Base-by-base conservation (phyloP, 2,329 filamentous ascomycete genomes). In the Claviceps maximensis region DNA sequence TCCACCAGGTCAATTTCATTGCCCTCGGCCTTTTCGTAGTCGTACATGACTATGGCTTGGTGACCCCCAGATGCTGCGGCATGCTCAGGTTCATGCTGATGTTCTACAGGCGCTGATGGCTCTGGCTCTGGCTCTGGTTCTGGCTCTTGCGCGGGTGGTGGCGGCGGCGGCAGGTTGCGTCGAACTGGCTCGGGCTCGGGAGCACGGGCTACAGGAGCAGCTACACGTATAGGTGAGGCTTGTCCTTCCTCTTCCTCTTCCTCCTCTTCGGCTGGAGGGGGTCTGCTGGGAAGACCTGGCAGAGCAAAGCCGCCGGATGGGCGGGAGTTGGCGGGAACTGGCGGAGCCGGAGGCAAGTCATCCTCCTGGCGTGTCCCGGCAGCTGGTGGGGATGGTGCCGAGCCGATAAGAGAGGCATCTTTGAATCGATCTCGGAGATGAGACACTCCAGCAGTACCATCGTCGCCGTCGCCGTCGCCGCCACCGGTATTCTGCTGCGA, bases 11-110 rank as follows among this genome's bases (percentile, higher is more conserved):
- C 89, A 54, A 98, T 80, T 71, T 98, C 93, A 63, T 98, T 98
- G 59, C 95, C 90, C 68, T 98, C 93, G 1, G 89, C 89, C 71
- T 94, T 96, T 63, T 96, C 91, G 65, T 98, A 98, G 66, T 98
- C 93, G 66, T 93, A 98, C 63, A 93, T 84, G 38, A 93, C 80
- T 54, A 94, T 63, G 1, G 93, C 93, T 48, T 82, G 82, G 65
- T 84, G 79, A 51, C 86, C 86, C 38, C 77, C 77, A 13, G 64
- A 62, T 27, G 70, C 62, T 27, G 70, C 58, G 15, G 48, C 54
- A 45, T 63, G 59, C n/a, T 67, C 62, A 8, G 67, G 62, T 17
- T 66, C 67, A 31, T 61, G 62, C 36, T 69, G 69, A 51, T 70
- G 70, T 59, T 71, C 75, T 17, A 69, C 69, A 13, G 85, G 81